Conservation (phyloP, 139 green algal genomes). For the Chlamydomonas schloesseri region DNA sequence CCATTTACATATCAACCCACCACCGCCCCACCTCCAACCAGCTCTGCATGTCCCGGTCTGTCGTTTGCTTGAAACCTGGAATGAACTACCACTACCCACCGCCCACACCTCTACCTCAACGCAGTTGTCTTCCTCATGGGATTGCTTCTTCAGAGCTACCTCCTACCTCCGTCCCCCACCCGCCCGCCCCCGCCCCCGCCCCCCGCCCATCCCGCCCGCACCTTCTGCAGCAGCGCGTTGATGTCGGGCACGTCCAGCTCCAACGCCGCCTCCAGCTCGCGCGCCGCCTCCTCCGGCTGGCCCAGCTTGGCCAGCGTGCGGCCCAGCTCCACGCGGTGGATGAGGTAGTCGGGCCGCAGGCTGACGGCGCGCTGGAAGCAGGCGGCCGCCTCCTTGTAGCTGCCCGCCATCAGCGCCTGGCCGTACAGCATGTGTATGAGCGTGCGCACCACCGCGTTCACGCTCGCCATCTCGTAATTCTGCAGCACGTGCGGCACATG, state of each 20-base stretch:
- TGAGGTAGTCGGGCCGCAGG: slow-evolving; percentile 70
- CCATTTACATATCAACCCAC: no score
- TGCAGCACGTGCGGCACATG: no score
- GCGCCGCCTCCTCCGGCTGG: slow-evolving; percentile 44
- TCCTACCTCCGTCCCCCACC: no score
- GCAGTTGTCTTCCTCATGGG: no score
- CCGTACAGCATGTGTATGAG: slow-evolving; percentile 76
- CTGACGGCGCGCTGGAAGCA: slow-evolving; percentile 66
- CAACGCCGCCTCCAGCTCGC: slow-evolving; percentile 52
- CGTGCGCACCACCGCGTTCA: slow-evolving; percentile 73
- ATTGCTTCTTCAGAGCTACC: no score
- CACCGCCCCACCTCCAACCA: no score
- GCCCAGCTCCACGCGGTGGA: slow-evolving; percentile 81
- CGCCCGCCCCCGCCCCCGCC: not conserved
- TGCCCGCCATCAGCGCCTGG: slow-evolving; percentile 64
- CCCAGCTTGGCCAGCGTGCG: slow-evolving; percentile 57
- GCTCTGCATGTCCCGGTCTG: no score
- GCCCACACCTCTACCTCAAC: no score
- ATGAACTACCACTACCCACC: no score
- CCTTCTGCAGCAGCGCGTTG: slow-evolving; percentile 64
- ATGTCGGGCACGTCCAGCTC: slow-evolving; percentile 65
- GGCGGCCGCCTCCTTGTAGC: slow-evolving; percentile 67
- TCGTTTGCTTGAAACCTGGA: no score
- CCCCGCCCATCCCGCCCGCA: not conserved
- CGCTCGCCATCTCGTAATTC: slow-evolving; percentile 80